Percentiles rank a stretch among this genome's conserved stretches.
phyloP scores from a whole-genome alignment of 2,329 filamentous ascomycete species.

The Ampelomyces quisqualis region DNA sequence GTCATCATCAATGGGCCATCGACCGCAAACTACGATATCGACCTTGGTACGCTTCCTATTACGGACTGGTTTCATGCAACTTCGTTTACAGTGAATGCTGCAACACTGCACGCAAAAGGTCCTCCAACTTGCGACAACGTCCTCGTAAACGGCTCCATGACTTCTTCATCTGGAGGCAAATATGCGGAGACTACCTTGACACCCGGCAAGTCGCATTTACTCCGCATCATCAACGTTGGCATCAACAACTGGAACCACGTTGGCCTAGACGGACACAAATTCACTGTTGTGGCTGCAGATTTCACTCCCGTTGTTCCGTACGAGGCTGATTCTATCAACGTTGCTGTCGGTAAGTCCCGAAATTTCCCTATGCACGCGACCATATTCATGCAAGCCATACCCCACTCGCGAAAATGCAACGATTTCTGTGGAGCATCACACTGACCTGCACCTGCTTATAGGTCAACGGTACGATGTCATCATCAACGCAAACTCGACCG shows the following conservation, averaged over 20 bases:
- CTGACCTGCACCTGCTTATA: conserved; percentile 21
- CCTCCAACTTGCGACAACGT: conserved; percentile 51
- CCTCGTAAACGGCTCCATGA: conserved; percentile 59
- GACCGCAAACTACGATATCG: conserved; percentile 46
- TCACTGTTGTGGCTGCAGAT: conserved; percentile 49
- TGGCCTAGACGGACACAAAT: conserved; percentile 39
- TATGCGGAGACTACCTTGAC: conserved; percentile 39
- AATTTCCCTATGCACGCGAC: conserved; percentile 2
- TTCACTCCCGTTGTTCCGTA: conserved; percentile 49
- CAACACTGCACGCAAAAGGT: conserved; percentile 40
- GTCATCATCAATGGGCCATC: conserved; percentile 47
- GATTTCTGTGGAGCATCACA: conserved; percentile 15
- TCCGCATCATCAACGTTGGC: conserved; percentile 47
- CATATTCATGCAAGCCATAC: conserved; percentile 7
- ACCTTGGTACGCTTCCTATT: conserved; percentile 46
- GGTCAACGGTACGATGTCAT: conserved; percentile 46
- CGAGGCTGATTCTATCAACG: conserved; percentile 35
- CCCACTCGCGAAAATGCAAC: conserved; percentile 10
- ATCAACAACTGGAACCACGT: conserved; percentile 30
- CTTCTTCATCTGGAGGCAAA: conserved; percentile 30
- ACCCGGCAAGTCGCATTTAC: conserved; percentile 47
- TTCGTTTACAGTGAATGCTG: conserved; percentile 35
- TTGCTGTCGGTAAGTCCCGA: conserved; percentile 39
- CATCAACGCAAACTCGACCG: conserved; percentile 37
- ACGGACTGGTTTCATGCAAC: conserved; percentile 39